A percentile compares a stretch with the other conserved stretches of the same genome.
phyloP scores from a whole-genome alignment of 1,284 basidiomycete genomes.

The Irpex sp. region DNA sequence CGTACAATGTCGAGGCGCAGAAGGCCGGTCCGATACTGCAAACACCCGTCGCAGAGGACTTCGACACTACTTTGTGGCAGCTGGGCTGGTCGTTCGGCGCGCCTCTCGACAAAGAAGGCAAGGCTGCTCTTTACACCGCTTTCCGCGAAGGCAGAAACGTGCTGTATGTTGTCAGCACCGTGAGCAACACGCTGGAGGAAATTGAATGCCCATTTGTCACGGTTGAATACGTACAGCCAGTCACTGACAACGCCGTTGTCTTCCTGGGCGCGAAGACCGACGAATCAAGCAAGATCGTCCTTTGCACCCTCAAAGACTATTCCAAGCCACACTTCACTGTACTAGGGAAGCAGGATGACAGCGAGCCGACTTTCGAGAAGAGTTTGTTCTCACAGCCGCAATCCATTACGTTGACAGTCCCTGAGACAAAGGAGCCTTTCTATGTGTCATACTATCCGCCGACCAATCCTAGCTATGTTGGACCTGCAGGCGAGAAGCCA shows the following conservation, averaged over 20 bases:
- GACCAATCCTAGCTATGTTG: slow-evolving; percentile 54
- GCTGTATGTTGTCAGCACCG: slow-evolving; percentile 45
- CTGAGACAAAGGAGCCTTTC: slow-evolving; percentile 36
- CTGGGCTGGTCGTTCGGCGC: slow-evolving; percentile 50
- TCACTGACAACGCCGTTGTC: slow-evolving; percentile 34
- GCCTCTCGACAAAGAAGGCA: slow-evolving; percentile 40
- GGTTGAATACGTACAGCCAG: slow-evolving; percentile 36
- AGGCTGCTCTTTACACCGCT: slow-evolving; percentile 42
- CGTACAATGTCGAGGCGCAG: slow-evolving; percentile 34
- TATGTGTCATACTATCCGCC: slow-evolving; percentile 64
- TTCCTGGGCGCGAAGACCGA: slow-evolving; percentile 45
- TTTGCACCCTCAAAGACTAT: slow-evolving; percentile 29
- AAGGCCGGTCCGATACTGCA: slow-evolving; percentile 41
- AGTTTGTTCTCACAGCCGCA: slow-evolving; percentile 42
- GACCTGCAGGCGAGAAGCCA: slow-evolving; percentile 49
- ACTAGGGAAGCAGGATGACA: slow-evolving; percentile 25
- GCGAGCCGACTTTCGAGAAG: slow-evolving; percentile 22
- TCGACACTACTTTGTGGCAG: slow-evolving; percentile 35
- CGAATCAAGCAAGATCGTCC: slow-evolving; percentile 35
- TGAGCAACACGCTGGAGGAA: slow-evolving; percentile 27
- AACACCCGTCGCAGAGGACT: slow-evolving; percentile 8
- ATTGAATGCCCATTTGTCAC: slow-evolving; percentile 44
- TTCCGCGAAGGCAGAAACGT: slow-evolving; percentile 45
- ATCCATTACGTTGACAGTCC: slow-evolving; percentile 39
- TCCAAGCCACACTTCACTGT: slow-evolving; percentile 25